A percentile compares a stretch with the other conserved stretches of the same genome.
Conservation (phyloP, 257 asterid species). For the Prunella vulgaris region DNA sequence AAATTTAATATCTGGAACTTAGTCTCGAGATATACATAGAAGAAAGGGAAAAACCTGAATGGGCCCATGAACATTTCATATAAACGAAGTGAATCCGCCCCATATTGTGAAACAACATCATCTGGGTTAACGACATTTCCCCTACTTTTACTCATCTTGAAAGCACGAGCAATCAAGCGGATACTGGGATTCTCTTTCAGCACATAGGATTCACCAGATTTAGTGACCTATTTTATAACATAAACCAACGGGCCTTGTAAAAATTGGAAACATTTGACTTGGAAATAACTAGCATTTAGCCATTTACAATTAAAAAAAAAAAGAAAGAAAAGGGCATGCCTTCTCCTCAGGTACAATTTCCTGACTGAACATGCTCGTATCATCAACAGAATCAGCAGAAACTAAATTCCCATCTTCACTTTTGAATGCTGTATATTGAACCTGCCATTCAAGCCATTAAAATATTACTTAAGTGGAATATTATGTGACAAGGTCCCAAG, state of each 20-base stretch:
- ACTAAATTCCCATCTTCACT: conserved; percentile 73
- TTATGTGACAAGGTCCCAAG: conserved; percentile 13
- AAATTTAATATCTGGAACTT: background rate
- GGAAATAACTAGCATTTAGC: no score
- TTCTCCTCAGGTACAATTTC: conserved; percentile 70
- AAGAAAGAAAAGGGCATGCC: conserved; percentile 31
- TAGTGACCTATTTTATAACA: conserved; percentile 53
- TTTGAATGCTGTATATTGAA: conserved; percentile 71
- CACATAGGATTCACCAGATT: conserved; percentile 79
- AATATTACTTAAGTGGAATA: conserved; percentile 12
- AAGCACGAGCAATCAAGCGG: conserved; percentile 78
- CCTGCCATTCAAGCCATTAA: conserved; percentile 56
- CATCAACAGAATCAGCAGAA: conserved; percentile 67
- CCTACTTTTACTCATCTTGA: conserved; percentile 98
- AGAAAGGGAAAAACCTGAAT: conserved; percentile 53
- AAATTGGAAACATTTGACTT: background rate
- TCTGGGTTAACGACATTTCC: conserved; percentile 97
- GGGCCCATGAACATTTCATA: conserved; percentile 99
- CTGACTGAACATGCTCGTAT: conserved; percentile 44
- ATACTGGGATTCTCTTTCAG: conserved; percentile 65
- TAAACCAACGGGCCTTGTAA: background rate
- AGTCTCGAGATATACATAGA: background rate
- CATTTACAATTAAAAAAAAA: conserved; percentile 1
- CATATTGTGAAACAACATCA: conserved; percentile 84
- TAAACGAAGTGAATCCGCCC: conserved; percentile 96